These are phyloP conservation scores for Bipolaris bicolor DNA, from an alignment of 2,329 filamentous ascomycete species.

Conservation along the genomic window DNA sequence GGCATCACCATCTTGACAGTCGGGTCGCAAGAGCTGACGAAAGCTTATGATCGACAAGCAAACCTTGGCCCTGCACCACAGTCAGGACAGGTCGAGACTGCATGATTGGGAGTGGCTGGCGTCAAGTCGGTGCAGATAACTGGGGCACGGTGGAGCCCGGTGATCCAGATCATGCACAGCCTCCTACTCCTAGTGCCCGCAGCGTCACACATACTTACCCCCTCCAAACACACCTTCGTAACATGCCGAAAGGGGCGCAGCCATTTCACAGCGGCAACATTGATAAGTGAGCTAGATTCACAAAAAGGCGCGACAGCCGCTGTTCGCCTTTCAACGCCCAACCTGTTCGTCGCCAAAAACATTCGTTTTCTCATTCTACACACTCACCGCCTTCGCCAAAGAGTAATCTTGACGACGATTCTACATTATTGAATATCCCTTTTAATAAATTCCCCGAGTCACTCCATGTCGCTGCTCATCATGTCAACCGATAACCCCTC, in stretches of 20 bases:
- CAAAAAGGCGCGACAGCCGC: slow-evolving; percentile 15
- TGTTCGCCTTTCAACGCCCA: slow-evolving; percentile 8
- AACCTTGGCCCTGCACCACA: slow-evolving; percentile 15
- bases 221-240: slow-evolving; percentile 7
- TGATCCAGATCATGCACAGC: slow-evolving; percentile 22
- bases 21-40: too few relatives aligned
- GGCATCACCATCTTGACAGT: not conserved
- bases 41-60: slow-evolving; percentile 4
- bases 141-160: slow-evolving; percentile 13
- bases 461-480: slow-evolving; percentile 35
- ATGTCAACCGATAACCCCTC: slow-evolving; percentile 33
- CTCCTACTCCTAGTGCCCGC: slow-evolving; percentile 14
- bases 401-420: not conserved
- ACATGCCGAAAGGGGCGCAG: slow-evolving; percentile 21
- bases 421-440: not conserved
- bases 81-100: slow-evolving; percentile 3
- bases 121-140: slow-evolving; percentile 8
- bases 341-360: not conserved
- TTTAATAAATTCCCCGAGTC: not conserved
- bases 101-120: slow-evolving; percentile 25
- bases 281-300: slow-evolving; percentile 4
- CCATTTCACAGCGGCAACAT: slow-evolving; percentile 12
- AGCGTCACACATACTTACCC: slow-evolving; percentile 12
- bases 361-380: slow-evolving; percentile 1
- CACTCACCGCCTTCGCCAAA: slow-evolving; percentile 9